A percentile compares a stretch with the other conserved stretches of the same genome.
These are phyloP conservation scores for Debaryomyces castellii DNA, from an alignment of 805 yeast species.

Conservation along the genomic window DNA sequence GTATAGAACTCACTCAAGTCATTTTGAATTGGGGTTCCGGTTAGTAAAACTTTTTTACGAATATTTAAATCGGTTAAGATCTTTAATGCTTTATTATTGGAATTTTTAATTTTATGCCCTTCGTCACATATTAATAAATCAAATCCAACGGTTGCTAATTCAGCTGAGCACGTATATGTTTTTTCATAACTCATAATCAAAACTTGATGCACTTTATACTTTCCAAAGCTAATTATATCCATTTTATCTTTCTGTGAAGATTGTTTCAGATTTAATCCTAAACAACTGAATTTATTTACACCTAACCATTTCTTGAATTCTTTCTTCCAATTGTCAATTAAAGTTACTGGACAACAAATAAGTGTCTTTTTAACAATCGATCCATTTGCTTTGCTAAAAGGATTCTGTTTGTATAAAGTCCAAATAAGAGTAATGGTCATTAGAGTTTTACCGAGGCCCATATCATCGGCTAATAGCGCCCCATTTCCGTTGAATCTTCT, in stretches of 20 bases:
- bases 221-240: conserved; percentile 59
- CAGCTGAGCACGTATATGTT: conserved; percentile 52
- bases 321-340: conserved; percentile 81
- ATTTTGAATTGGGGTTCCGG: conserved; percentile 95
- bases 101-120: conserved; percentile 85
- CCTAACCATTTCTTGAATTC: conserved; percentile 92
- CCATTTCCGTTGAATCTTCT: conserved; percentile 56
- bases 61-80: conserved; percentile 56
- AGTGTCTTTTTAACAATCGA: conserved; percentile 57
- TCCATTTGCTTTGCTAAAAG: conserved; percentile 26
- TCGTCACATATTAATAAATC: conserved; percentile 91
- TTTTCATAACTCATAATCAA: conserved; percentile 88
- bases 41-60: conserved; percentile 58
- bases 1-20: conserved; percentile 82
- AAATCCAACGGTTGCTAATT: conserved; percentile 45
- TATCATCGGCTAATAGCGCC: conserved; percentile 90
- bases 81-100: conserved; percentile 67
- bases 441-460: conserved; percentile 81
- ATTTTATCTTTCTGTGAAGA: conserved; percentile 54
- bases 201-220: conserved; percentile 75
- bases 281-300: conserved; percentile 58
- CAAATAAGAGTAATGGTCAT: conserved; percentile 82
- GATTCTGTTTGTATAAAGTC: conserved; percentile 75
- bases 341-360: conserved; percentile 88
- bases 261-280: conserved; percentile 54